Evolutionary conservation across 768 basidiomycete genomes (phyloP).

Genomic region (Leccinum fibrillosum): DNA sequence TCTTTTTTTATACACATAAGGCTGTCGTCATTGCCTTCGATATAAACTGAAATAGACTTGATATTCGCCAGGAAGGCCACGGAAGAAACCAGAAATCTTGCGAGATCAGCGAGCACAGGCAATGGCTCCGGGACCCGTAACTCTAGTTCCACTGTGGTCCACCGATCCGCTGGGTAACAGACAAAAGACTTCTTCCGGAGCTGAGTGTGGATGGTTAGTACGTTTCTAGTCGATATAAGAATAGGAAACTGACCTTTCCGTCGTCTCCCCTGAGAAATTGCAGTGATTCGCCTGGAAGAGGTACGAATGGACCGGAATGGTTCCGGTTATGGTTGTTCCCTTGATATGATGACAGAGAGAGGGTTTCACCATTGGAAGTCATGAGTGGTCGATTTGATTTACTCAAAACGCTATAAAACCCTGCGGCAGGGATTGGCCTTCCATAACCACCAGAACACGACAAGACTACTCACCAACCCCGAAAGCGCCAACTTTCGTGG

Average conservation of each 20-base stretch:
- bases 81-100: slow-evolving; percentile 14
- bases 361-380: slow-evolving; percentile 5
- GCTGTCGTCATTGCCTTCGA: not conserved
- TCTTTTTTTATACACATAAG: slow-evolving; percentile 3
- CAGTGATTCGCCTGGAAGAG: slow-evolving; percentile 10
- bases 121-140: slow-evolving; percentile 3
- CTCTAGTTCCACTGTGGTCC: slow-evolving; percentile 12
- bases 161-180: not conserved
- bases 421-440: not conserved
- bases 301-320: not conserved
- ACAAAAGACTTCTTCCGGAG: not conserved
- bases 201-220: slow-evolving; percentile 2
- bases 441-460: not conserved
- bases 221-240: not conserved
- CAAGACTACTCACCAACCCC: slow-evolving; percentile 11
- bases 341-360: not conserved
- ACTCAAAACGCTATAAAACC: slow-evolving; percentile 19
- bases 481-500: slow-evolving; percentile 16
- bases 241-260: slow-evolving; percentile 4
- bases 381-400: slow-evolving; percentile 16
- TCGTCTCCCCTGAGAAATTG: slow-evolving; percentile 7
- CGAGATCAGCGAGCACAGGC: slow-evolving; percentile 3
- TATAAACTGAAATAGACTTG: slow-evolving; percentile 1
- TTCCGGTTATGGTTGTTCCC: not conserved
- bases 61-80: slow-evolving; percentile 7